phyloP scores from a whole-genome alignment of 345 rosid genomes.

The Laguncularia racemosa region DNA sequence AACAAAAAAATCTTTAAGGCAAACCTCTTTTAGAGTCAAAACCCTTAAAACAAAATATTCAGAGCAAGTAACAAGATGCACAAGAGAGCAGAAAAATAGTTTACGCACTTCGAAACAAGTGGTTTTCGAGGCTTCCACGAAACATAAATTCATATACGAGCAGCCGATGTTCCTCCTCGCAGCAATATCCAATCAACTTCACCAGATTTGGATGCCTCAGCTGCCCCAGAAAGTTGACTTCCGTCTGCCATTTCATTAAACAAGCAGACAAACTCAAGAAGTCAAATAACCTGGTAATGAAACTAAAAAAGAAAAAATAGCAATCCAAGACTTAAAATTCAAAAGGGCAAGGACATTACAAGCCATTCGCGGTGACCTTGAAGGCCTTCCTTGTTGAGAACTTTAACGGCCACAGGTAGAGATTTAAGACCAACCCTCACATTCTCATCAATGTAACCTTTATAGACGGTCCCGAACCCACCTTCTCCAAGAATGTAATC shows the following conservation, averaged over 20 bases:
- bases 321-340: too few relatives aligned
- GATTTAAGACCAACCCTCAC: constrained; percentile 91
- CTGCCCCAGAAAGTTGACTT: constrained; percentile 71
- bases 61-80: background rate
- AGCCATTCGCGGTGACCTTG: constrained; percentile 99
- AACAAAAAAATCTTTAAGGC: too few relatives aligned
- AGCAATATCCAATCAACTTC: constrained; percentile 87
- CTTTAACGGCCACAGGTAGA: constrained; percentile 95
- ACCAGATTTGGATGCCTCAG: constrained; percentile 97
- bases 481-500: constrained; percentile 97
- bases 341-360: constrained; percentile 16
- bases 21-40: too few relatives aligned
- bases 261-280: constrained; percentile 7
- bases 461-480: constrained; percentile 92
- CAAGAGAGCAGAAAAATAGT: constrained; percentile 4
- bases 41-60: too few relatives aligned
- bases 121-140: constrained; percentile 96
- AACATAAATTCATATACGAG: constrained; percentile 95
- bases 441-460: constrained; percentile 94
- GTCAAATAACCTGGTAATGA: constrained; percentile 21
- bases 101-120: constrained; percentile 79
- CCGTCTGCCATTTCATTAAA: constrained; percentile 25
- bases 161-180: constrained; percentile 87
- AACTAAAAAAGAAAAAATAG: background rate
- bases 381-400: constrained; percentile 91